These are phyloP conservation scores for Trapa incisa DNA, from an alignment of 345 rosid species.

Conservation along the genomic window DNA sequence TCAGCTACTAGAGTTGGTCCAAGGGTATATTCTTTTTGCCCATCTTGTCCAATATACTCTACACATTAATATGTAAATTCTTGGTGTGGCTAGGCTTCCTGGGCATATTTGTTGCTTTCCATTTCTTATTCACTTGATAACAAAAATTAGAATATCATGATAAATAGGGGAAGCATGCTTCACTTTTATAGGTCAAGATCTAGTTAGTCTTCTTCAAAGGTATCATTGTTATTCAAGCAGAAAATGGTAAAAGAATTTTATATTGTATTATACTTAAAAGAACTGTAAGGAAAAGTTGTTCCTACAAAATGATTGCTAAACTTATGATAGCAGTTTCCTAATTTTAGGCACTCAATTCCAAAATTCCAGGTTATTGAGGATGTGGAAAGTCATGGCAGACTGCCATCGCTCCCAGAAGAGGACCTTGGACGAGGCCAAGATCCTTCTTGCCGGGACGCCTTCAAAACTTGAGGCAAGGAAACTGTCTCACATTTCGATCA, in stretches of 20 bases:
- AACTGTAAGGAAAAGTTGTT: too few species aligned
- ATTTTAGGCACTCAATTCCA: not conserved
- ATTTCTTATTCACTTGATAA: too few species aligned
- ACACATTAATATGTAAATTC: too few species aligned
- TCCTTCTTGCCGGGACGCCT: slow-evolving; percentile 58
- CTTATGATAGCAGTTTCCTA: not conserved
- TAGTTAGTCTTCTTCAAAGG: too few species aligned
- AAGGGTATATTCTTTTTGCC: slow-evolving; percentile 42
- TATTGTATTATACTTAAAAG: too few species aligned
- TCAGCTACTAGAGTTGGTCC: slow-evolving; percentile 68
- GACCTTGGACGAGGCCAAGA: slow-evolving; percentile 78
- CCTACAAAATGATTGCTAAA: not conserved
- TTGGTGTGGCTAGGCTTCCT: too few species aligned
- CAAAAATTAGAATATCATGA: too few species aligned
- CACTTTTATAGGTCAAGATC: too few species aligned
- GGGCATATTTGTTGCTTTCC: too few species aligned
- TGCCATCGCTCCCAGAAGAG: slow-evolving; percentile 72
- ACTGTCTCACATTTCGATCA: slow-evolving; percentile 31
- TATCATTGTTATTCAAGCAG: too few species aligned
- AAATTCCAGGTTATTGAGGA: slow-evolving; percentile 47
- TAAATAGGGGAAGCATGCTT: too few species aligned
- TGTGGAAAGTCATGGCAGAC: slow-evolving; percentile 97
- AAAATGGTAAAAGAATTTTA: too few species aligned
- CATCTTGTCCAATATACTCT: not conserved
- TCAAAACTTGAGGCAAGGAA: slow-evolving; percentile 49